Evolutionary conservation across 208 protist species (phyloP).

Genomic region (Leishmania arabica): DNA sequence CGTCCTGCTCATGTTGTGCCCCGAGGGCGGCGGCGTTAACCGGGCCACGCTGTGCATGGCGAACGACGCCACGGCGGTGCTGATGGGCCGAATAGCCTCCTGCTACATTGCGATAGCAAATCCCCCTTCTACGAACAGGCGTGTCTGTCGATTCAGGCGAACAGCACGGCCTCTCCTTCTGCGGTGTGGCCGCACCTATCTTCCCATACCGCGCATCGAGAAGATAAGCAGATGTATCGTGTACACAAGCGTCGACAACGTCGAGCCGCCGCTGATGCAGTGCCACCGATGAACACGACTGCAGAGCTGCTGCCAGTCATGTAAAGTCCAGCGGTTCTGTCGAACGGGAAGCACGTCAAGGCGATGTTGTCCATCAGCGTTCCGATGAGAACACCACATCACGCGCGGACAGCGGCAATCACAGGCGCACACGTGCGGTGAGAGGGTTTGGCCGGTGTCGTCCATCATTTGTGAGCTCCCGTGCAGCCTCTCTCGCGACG

Average conservation of each 20-base stretch:
- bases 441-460: too few species aligned
- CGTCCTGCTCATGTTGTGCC: constrained; percentile 30
- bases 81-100: constrained; percentile 56
- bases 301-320: constrained; percentile 28
- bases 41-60: constrained; percentile 5
- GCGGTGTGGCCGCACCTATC: constrained; percentile 17
- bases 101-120: constrained; percentile 54
- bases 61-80: constrained; percentile 9
- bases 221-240: constrained; percentile 52
- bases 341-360: constrained; percentile 64
- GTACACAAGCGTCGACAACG: constrained; percentile 47
- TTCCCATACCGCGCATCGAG: constrained; percentile 36
- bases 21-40: constrained; percentile 20
- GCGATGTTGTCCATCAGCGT: constrained; percentile 18
- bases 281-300: constrained; percentile 20
- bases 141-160: constrained; percentile 57
- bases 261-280: constrained; percentile 23
- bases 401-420: too few species aligned
- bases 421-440: too few species aligned
- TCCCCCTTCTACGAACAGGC: constrained; percentile 28
- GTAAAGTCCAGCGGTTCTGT: constrained; percentile 25
- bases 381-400: not conserved
- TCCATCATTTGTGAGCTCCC: too few species aligned
- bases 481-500: not conserved
- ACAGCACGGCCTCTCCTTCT: constrained; percentile 22